Conservation (phyloP, 371 early-diverging fungal species). For the Syncephalastrum monosporum region DNA sequence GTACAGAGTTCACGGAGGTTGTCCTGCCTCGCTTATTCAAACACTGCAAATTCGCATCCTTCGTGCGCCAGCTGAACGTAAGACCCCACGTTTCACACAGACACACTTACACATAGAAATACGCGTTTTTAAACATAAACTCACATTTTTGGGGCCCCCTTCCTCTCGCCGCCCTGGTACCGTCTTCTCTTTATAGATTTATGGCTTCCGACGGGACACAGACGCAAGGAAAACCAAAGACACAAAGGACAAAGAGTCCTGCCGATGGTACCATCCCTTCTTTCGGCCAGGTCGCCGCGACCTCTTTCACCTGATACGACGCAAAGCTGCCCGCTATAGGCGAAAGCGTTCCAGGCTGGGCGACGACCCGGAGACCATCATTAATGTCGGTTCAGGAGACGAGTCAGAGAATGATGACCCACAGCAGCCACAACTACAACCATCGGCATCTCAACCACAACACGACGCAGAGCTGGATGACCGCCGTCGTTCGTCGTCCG, state of each 20-base stretch:
- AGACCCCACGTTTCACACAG: constrained; percentile 4
- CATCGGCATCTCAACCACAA: not conserved
- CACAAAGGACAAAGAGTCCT: constrained; percentile 49
- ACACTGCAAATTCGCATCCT: constrained; percentile 57
- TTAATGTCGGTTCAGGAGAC: constrained; percentile 35
- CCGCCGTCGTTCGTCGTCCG: constrained; percentile 18
- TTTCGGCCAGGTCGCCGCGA: constrained; percentile 50
- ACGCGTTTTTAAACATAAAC: not conserved
- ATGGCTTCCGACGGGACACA: constrained; percentile 55
- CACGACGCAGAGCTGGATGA: constrained; percentile 5
- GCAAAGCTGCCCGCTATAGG: constrained; percentile 44
- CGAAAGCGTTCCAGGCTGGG: constrained; percentile 27
- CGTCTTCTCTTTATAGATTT: constrained; percentile 32
- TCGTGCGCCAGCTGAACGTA: constrained; percentile 57
- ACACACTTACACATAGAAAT: not conserved
- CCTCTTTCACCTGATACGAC: constrained; percentile 47
- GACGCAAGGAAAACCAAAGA: constrained; percentile 57
- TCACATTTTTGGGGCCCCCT: not conserved
- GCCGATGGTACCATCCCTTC: constrained; percentile 51
- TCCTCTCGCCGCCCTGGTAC: not conserved
- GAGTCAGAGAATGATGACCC: constrained; percentile 27
- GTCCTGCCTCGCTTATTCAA: constrained; percentile 51
- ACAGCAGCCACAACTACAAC: not conserved
- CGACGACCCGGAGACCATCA: constrained; percentile 38
- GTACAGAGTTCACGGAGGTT: constrained; percentile 47